A percentile compares a stretch with the other conserved stretches of the same genome.
phyloP scores from a whole-genome alignment of 192 early-diverging fungal genomes.

The Linnemannia exigua region DNA sequence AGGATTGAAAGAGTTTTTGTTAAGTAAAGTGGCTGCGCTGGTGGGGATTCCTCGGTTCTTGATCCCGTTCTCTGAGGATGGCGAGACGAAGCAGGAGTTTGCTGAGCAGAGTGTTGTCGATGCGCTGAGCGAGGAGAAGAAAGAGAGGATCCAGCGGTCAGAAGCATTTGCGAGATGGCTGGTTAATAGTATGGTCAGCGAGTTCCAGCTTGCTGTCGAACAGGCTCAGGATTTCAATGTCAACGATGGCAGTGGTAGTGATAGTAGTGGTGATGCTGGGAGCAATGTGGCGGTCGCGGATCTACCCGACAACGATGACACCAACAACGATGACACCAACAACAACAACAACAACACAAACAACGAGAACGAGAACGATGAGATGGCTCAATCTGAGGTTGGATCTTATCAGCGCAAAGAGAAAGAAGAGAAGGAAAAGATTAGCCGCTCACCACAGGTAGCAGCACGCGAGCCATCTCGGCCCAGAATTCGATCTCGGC shows the following conservation, averaged over 20 bases:
- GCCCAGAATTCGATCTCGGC: background rate
- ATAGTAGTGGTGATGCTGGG: background rate
- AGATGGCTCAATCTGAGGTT: no score
- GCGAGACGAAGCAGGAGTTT: background rate
- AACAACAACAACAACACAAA: no score
- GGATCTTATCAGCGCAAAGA: background rate
- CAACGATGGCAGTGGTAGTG: no score
- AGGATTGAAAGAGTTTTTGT: background rate
- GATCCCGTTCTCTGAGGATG: background rate
- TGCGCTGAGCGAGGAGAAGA: background rate
- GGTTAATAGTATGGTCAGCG: conserved; percentile 1
- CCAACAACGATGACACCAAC: no score
- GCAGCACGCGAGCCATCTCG: background rate
- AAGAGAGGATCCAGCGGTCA: background rate
- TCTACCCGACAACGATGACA: background rate
- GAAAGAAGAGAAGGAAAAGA: background rate
- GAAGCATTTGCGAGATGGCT: conserved; percentile 14
- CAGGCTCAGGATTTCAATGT: background rate
- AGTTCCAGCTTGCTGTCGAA: background rate
- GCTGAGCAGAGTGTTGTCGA: background rate
- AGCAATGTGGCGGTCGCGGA: background rate
- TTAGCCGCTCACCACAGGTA: background rate
- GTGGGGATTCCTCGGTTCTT: conserved; percentile 5
- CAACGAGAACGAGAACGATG: no score
- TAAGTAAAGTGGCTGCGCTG: background rate